Evolutionary conservation across 306 rosid species (phyloP), one percentile per base, ranked within the genome.

Genomic region (Boehmeria nivea): DNA sequence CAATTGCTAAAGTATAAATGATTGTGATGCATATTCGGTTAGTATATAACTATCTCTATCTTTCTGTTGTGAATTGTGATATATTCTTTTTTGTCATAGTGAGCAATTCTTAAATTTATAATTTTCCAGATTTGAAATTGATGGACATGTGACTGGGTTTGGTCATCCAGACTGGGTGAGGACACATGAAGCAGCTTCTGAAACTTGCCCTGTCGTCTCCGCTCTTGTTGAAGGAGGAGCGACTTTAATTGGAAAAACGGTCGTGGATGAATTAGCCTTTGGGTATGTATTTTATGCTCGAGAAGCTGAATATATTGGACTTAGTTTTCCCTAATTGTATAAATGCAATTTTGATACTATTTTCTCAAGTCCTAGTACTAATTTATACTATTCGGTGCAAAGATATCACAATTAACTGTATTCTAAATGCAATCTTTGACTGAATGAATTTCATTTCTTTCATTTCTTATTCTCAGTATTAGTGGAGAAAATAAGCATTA

Each of bases 81-180:
- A 6, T 31, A 4, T 31, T 31, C 36, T 31, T 31, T 4, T 31
- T 31, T 31, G 2, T 31, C 9, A 4, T 6, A 1, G 22, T 76
- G 61, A 12, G 45, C 17, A 53, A 43, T 51, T 28, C 39, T 54
- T 39, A 14, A 11, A 34, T 54, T 59, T 40, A 27, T 34, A 20
- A 36, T 76, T 40, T 66, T 28, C 43, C 85, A 87, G 99, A 54
- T 88, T 93, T 64, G 81, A 93, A 51, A 70, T 93, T 14, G 83
- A 87, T 31, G 96, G 96, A 37, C 76, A 75, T 6, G 90, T 85
- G 16, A 79, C 96, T 48, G 76, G 95, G 22, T 88, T 87, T 54
- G 99, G 99, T 37, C 96, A 87, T 79, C 96, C 95, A 6, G 95
- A 93, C 12, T 93, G 99, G 99, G 90, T 57, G 33, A 77, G 63